A percentile compares a stretch with the other conserved stretches of the same genome.
Conservation (phyloP, 768 basidiomycete species). For the Tulasnella sp. region DNA sequence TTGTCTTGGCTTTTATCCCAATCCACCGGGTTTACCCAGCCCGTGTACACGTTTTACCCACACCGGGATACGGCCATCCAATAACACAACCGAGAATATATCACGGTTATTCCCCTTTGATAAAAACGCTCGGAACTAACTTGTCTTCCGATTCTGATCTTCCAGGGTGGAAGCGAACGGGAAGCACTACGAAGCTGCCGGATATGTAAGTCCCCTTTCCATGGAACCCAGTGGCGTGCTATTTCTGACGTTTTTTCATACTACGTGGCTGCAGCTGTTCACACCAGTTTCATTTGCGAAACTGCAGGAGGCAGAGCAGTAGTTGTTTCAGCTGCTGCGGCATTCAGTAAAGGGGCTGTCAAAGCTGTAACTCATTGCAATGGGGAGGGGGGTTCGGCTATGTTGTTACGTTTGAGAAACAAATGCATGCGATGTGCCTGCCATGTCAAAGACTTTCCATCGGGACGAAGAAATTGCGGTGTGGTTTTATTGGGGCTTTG, state of each 20-base stretch:
- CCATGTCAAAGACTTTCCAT: too few species aligned
- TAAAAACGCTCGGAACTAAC: neutral
- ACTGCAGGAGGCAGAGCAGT: constrained; percentile 24
- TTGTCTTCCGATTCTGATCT: constrained; percentile 1
- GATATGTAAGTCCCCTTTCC: constrained; percentile 54
- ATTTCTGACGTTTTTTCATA: too few species aligned
- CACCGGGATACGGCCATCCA: neutral
- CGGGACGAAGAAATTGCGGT: neutral
- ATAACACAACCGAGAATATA: neutral
- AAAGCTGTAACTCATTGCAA: too few species aligned
- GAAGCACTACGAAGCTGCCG: constrained; percentile 86
- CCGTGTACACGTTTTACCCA: too few species aligned
- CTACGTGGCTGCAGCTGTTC: constrained; percentile 28
- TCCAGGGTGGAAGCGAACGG: constrained; percentile 81
- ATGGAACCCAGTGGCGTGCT: neutral
- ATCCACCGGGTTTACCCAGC: constrained; percentile 1
- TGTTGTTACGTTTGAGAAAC: too few species aligned
- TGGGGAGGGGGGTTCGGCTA: too few species aligned
- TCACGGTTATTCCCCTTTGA: neutral
- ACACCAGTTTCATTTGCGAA: constrained; percentile 28
- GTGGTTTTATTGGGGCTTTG: neutral
- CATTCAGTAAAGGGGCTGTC: too few species aligned
- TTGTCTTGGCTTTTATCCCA: constrained; percentile 18
- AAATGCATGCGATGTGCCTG: too few species aligned
- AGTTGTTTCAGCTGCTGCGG: neutral